Base-by-base conservation (phyloP, 176 grass and related monocot genomes). In the Stipa capillata region DNA sequence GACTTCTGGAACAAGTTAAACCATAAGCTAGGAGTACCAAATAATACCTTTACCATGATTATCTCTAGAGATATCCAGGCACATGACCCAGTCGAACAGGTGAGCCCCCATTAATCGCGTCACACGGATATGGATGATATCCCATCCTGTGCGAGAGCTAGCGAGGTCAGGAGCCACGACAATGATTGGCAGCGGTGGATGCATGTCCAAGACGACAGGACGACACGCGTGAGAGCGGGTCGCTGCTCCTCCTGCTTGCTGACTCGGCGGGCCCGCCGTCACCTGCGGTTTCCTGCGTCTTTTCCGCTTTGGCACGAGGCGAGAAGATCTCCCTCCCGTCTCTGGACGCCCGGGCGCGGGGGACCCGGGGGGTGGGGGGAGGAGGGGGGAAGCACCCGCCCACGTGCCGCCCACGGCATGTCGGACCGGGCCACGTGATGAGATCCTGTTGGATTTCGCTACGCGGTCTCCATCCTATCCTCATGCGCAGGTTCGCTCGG, bases 371-470 rank as follows among this genome's bases (percentile, higher is more conserved):
- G n/a, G n/a, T n/a, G n/a, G n/a, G n/a, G n/a, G n/a, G n/a, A n/a
- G n/a, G n/a, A n/a, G n/a, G n/a, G 34, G 20, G 28, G 23, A 12
- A 8, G 43, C 72, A n/a, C 8, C n/a, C 74, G 68, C 81, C 81
- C 86, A 88, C 80, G 67, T 79, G 86, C n/a, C n/a, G n/a, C n/a
- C n/a, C 81, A 59, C 81, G 75, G 50, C 81, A 8, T 88, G 75
- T 74, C 81, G 68, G 86, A 18, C 66, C 68, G n/a, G n/a, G n/a
- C n/a, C n/a, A 81, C 81, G 87, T 85, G 87, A 81, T 33, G 60
- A 60, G 87, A 55, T 85, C 77, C 62, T 53, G 43, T 21, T 13
- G 65, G 86, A 74, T 83, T 62, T 50, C 9, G 8, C 72, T 32
- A 32, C 25, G 56, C n/a, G n/a, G 58, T 61, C 55, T 10, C 28